These are phyloP conservation scores for Mycena rosella DNA, from an alignment of 768 basidiomycete species.

Conservation along the genomic window DNA sequence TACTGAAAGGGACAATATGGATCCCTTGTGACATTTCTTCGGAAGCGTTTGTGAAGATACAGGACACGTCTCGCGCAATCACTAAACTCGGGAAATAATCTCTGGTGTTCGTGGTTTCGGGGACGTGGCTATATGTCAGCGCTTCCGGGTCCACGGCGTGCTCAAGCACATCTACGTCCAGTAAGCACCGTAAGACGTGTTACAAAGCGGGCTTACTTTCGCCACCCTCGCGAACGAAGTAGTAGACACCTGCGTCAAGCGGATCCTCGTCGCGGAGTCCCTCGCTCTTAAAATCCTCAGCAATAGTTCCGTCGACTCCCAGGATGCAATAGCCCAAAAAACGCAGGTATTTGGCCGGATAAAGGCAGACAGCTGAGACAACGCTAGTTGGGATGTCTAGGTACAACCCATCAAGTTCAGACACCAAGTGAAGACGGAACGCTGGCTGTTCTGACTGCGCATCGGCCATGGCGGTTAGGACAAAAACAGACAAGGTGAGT, in stretches of 20 bases:
- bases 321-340: no score
- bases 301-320: no score
- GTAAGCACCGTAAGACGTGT: not conserved
- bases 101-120: not conserved
- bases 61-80: constrained; percentile 7
- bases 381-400: constrained; percentile 3
- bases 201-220: no score
- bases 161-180: constrained; percentile 10
- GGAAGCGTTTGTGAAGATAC: constrained; percentile 3
- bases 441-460: not conserved
- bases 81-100: constrained; percentile 1
- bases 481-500: no score
- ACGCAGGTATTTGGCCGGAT: constrained; percentile 17
- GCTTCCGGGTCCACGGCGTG: constrained; percentile 19
- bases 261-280: not conserved
- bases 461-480: no score
- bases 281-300: not conserved
- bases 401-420: constrained; percentile 1
- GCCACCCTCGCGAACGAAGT: constrained; percentile 4
- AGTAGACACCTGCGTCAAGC: not conserved
- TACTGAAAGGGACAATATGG: constrained; percentile 22
- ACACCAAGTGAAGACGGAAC: not conserved
- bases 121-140: not conserved
- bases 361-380: not conserved
- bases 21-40: not conserved